Evolutionary conservation across 2,329 filamentous ascomycete species (phyloP).

Genomic region (Microdochium bolleyi): DNA sequence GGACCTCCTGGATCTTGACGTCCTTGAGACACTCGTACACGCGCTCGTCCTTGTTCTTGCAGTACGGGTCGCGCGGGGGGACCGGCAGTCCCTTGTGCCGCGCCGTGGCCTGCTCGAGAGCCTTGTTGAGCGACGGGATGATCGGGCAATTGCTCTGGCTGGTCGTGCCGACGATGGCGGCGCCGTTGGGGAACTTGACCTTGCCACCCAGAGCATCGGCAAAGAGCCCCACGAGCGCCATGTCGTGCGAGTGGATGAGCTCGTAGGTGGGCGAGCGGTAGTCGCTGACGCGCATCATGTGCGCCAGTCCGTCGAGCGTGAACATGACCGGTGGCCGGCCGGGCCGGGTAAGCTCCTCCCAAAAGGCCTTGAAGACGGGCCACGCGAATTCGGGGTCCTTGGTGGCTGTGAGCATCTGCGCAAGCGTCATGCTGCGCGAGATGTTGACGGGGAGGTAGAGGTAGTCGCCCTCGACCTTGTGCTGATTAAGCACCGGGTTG

Average conservation of each 20-base stretch:
- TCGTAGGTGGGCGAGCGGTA: slow-evolving; percentile 68
- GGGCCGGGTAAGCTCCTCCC: slow-evolving; percentile 62
- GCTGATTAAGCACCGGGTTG: slow-evolving; percentile 58
- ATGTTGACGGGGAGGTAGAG: slow-evolving; percentile 52
- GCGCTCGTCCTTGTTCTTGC: slow-evolving; percentile 47
- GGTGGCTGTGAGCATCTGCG: slow-evolving; percentile 61
- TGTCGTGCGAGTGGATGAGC: slow-evolving; percentile 77
- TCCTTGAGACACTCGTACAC: slow-evolving; percentile 44
- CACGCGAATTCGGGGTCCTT: slow-evolving; percentile 72
- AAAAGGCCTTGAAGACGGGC: slow-evolving; percentile 70
- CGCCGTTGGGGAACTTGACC: slow-evolving; percentile 59
- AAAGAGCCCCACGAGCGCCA: slow-evolving; percentile 70
- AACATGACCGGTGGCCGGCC: slow-evolving; percentile 54
- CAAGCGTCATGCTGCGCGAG: slow-evolving; percentile 51
- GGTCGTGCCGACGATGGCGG: slow-evolving; percentile 67
- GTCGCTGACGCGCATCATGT: slow-evolving; percentile 70
- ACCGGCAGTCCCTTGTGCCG: slow-evolving; percentile 22
- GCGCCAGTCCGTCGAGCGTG: slow-evolving; percentile 68
- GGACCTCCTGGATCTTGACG: slow-evolving; percentile 47
- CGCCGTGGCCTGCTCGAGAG: slow-evolving; percentile 49
- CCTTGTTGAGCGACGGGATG: slow-evolving; percentile 60
- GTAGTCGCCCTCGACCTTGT: slow-evolving; percentile 40
- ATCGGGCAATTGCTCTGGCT: slow-evolving; percentile 62
- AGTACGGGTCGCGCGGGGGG: slow-evolving; percentile 42
- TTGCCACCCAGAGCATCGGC: slow-evolving; percentile 60